Conservation (phyloP, 2,329 filamentous ascomycete genomes). For the Triangularia verruculosa region DNA sequence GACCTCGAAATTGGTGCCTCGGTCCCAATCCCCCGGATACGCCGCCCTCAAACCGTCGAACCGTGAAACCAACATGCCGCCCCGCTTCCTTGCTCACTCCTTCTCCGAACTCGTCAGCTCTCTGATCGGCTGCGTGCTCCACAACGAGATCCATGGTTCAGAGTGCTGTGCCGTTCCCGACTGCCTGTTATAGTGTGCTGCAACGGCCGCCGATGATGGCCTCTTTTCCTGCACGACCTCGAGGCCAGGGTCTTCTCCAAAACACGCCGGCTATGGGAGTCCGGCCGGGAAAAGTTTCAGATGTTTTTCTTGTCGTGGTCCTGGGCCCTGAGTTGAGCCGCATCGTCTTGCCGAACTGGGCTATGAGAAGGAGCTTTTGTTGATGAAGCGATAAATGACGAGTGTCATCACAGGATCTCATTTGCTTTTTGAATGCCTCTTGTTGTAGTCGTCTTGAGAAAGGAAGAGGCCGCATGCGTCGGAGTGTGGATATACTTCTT, state of each 20-base stretch:
- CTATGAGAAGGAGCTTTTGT: neutral
- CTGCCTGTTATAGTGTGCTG: constrained; percentile 10
- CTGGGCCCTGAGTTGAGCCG: neutral
- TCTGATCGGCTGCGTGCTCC: neutral
- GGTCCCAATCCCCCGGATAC: constrained; percentile 2
- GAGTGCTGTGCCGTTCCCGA: constrained; percentile 13
- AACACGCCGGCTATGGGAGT: neutral
- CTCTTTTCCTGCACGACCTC: neutral
- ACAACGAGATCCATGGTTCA: neutral
- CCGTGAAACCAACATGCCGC: constrained; percentile 15
- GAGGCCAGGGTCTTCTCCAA: neutral
- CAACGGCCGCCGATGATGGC: constrained; percentile 2
- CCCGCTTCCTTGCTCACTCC: neutral
- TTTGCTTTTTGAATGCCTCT: constrained; percentile 22
- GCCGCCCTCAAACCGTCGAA: neutral
- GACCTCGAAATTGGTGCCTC: neutral
- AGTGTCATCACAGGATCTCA: constrained; percentile 23
- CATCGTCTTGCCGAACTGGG: neutral
- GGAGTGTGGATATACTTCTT: constrained; percentile 35
- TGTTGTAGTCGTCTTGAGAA: constrained; percentile 42
- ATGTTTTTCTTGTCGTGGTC: neutral
- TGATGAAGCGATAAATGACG: neutral
- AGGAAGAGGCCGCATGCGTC: constrained; percentile 41
- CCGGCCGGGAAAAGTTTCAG: constrained; percentile 6
- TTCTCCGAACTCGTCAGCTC: neutral